Evolutionary conservation across 2,329 filamentous ascomycete genomes (phyloP).

Genomic region (Neoscytalidium dimidiatum): DNA sequence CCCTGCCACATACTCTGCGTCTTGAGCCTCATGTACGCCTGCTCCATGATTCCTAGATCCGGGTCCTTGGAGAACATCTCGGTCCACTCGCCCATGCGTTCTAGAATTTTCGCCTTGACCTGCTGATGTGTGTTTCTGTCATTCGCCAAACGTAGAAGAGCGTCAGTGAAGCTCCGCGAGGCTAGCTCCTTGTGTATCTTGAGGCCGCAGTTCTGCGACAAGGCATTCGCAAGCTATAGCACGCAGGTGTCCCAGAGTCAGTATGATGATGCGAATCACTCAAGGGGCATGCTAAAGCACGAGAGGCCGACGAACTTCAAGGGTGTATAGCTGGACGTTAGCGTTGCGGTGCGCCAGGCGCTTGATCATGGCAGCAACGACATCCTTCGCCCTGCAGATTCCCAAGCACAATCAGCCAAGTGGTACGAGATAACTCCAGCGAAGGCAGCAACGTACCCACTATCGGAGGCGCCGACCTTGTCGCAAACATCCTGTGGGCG

Average conservation of each 20-base stretch:
- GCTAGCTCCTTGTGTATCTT: slow-evolving; percentile 87
- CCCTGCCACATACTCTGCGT: slow-evolving; percentile 52
- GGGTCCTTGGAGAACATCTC: slow-evolving; percentile 90
- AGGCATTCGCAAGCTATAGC: slow-evolving; percentile 76
- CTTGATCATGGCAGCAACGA: slow-evolving; percentile 87
- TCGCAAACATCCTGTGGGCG: slow-evolving; percentile 59
- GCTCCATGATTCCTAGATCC: slow-evolving; percentile 95
- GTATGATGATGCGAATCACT: not conserved
- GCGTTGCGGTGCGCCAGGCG: slow-evolving; percentile 89
- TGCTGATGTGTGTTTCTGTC: slow-evolving; percentile 95
- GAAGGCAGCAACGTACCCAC: slow-evolving; percentile 32
- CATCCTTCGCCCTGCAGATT: slow-evolving; percentile 68
- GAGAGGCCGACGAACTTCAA: slow-evolving; percentile 61
- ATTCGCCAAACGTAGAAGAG: slow-evolving; percentile 83
- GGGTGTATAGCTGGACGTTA: slow-evolving; percentile 92
- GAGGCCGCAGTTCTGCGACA: slow-evolving; percentile 88
- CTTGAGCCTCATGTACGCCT: slow-evolving; percentile 88
- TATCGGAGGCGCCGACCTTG: slow-evolving; percentile 56
- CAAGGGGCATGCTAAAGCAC: not conserved
- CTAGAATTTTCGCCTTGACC: slow-evolving; percentile 95
- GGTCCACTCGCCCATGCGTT: slow-evolving; percentile 94
- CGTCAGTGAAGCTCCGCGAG: slow-evolving; percentile 91
- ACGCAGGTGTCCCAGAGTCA: not conserved
- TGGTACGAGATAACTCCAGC: not conserved
- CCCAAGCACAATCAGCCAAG: slow-evolving; percentile 5